Percentiles rank a stretch among this genome's conserved stretches.
phyloP scores from a whole-genome alignment of 2,329 filamentous ascomycete genomes.

The Curvularia sp. region DNA sequence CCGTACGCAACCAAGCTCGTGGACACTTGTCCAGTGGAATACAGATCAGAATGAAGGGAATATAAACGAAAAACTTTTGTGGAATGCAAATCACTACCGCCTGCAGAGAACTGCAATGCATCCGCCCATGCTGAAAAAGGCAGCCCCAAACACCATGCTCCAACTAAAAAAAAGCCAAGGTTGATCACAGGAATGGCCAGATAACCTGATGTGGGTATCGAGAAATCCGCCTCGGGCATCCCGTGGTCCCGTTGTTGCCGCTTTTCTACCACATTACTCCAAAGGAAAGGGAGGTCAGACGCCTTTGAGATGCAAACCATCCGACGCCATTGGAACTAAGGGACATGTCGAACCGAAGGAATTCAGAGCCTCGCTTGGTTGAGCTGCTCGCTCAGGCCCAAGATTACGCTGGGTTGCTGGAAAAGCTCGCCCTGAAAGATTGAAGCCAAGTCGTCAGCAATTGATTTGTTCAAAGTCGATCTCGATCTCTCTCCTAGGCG shows the following conservation, averaged over 20 bases:
- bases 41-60: conserved; percentile 2
- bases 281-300: conserved; percentile 19
- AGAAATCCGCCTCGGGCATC: conserved; percentile 13
- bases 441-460: conserved; percentile 42
- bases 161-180: conserved; percentile 7
- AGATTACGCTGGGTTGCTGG: conserved; percentile 35
- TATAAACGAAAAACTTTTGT: conserved; percentile 30
- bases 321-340: conserved; percentile 21
- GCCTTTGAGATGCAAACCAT: conserved; percentile 20
- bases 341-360: conserved; percentile 26
- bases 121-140: conserved; percentile 36
- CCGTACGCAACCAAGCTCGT: conserved; percentile 2
- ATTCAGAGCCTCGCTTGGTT: conserved; percentile 45
- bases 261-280: conserved; percentile 29
- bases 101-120: conserved; percentile 26
- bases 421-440: conserved; percentile 40
- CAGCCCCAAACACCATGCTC: conserved; percentile 47
- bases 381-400: conserved; percentile 43
- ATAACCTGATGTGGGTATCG: conserved; percentile 15
- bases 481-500: conserved; percentile 46
- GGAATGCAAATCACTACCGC: conserved; percentile 27
- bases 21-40: conserved; percentile 7
- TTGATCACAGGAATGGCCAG: conserved; percentile 9
- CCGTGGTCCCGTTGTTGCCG: conserved; percentile 26
- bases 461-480: conserved; percentile 48